Percentiles rank a stretch among this genome's conserved stretches.
Conservation (phyloP, 768 basidiomycete genomes). For the Mycena metata region DNA sequence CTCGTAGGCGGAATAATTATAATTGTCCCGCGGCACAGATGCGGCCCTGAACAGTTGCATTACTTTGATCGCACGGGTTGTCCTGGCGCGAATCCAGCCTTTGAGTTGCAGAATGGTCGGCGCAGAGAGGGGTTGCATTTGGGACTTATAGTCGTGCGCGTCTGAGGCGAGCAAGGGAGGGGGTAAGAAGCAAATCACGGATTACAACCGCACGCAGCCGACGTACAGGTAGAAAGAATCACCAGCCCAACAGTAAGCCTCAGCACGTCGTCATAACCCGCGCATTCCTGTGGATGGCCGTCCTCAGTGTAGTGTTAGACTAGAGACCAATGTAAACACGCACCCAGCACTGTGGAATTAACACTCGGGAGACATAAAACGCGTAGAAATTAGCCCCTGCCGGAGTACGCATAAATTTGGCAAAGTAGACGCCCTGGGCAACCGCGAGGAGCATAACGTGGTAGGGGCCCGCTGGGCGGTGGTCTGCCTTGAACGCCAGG, state of each 20-base stretch:
- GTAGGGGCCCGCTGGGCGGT: neutral
- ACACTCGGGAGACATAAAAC: neutral
- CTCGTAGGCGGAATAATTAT: no score
- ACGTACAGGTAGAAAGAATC: slow-evolving; percentile 16
- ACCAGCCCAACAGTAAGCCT: slow-evolving; percentile 1
- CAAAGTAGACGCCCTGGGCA: neutral
- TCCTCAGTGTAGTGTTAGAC: no score
- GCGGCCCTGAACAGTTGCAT: neutral
- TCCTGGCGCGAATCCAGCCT: neutral
- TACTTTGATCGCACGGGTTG: neutral
- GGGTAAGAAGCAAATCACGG: neutral
- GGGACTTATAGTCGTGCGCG: slow-evolving; percentile 13
- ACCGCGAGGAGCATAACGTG: neutral
- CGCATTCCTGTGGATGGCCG: no score
- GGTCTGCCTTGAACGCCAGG: neutral
- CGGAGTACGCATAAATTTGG: slow-evolving; percentile 13
- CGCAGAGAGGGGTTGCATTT: slow-evolving; percentile 8
- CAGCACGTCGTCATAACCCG: no score
- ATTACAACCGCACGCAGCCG: neutral
- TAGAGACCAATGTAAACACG: no score
- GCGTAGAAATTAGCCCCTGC: neutral
- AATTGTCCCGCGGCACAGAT: no score
- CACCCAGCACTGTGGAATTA: no score
- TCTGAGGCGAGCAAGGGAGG: neutral
- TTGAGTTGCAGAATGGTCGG: neutral